phyloP scores from a whole-genome alignment of 192 early-diverging fungal genomes.

The Coemansia sp. region DNA sequence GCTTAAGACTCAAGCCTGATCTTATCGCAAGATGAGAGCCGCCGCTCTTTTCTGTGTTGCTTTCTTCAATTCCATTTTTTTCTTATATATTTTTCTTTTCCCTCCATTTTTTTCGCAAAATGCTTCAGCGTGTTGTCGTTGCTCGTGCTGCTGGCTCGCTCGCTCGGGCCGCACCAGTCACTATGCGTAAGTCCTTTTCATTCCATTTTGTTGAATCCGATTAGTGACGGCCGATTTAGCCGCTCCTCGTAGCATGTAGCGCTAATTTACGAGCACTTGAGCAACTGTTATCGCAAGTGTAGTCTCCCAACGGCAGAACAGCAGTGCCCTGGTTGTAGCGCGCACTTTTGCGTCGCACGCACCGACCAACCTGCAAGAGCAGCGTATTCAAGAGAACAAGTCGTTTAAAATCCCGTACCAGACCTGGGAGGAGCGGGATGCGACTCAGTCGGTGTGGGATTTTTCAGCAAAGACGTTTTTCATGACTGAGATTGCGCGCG shows the following conservation, averaged over 20 bases:
- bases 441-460: constrained; percentile 58
- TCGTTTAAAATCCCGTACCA: constrained; percentile 44
- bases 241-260: not conserved
- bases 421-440: constrained; percentile 51
- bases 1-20: not conserved
- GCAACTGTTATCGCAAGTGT: not conserved
- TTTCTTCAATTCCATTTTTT: constrained; percentile 4
- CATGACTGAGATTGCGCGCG: constrained; percentile 89
- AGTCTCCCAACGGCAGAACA: constrained; percentile 8
- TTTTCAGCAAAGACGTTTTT: constrained; percentile 78
- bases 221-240: not conserved
- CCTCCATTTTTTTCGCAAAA: constrained; percentile 2
- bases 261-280: not conserved
- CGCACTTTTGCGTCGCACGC: constrained; percentile 44
- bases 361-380: constrained; percentile 43
- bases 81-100: constrained; percentile 5
- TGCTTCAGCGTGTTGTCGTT: constrained; percentile 43
- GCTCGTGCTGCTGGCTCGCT: constrained; percentile 34
- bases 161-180: constrained; percentile 16
- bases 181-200: constrained; percentile 8
- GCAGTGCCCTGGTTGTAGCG: not conserved
- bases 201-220: constrained; percentile 1
- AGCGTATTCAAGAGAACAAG: constrained; percentile 31
- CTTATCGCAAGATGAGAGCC: not conserved
- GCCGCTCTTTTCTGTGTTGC: constrained; percentile 2